Evolutionary conservation across 441 rosid species (phyloP), one percentile per base, ranked within the genome.

Genomic region (Manihot esculenta): DNA sequence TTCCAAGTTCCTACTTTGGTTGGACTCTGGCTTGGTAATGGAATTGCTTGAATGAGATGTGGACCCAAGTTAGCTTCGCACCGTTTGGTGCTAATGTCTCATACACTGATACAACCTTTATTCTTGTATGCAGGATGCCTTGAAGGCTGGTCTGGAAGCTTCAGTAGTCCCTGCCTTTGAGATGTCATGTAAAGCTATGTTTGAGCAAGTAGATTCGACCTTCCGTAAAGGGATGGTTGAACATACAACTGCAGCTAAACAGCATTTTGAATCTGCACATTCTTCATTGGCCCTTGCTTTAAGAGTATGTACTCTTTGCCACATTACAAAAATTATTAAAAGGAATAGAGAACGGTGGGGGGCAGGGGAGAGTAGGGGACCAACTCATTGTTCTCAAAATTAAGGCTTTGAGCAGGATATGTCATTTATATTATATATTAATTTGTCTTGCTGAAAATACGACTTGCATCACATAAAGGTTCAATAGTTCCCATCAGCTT

Each of bases 91-190:
- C n/a, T n/a, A 12, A 12, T 64, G 49, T 20, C 20, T n/a, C 47
- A n/a, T 27, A 9, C 5, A 38, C 45, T 24, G n/a, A 13, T 54
- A 8, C 10, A 18, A 27, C 12, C 50, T 21, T 51, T 35, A 18
- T 47, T 45, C 12, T 57, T 44, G 33, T 50, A 14, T 10, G 81
- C 83, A 90, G 96, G 93, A 90, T 72, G 77, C 91, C 58, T 71
- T 90, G 75, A 85, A 86, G 77, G 75, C 88, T 75, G 74, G 86
- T 79, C 66, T 90, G 83, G 96, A 88, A 79, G 80, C 89, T 71
- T 86, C 91, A 27, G 68, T 90, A 50, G 70, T 90, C 76, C 96
- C 96, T 48, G 88, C 93, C 58, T 90, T 90, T 79, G 96, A 90
- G 81, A 74, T 81, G 81, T 83, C 93, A 45, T 90, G 96, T 84